Conservation (phyloP, 2,329 filamentous ascomycete genomes). For the Bipolaris victoriae region DNA sequence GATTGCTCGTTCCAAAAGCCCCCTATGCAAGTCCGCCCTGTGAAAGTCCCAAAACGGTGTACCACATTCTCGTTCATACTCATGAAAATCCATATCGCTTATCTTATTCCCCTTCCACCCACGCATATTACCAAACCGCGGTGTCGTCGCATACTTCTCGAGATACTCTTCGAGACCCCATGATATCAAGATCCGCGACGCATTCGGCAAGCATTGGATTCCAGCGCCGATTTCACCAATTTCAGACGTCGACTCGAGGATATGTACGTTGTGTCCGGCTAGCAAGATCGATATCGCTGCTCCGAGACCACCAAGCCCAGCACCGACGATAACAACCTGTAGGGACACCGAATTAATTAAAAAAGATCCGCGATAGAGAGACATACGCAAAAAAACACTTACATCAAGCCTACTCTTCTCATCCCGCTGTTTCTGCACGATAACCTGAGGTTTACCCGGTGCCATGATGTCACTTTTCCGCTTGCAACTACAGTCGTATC, state of each 20-base stretch:
- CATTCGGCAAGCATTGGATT: conserved; percentile 59
- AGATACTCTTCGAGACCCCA: conserved; percentile 57
- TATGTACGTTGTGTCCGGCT: conserved; percentile 55
- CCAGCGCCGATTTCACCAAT: conserved; percentile 60
- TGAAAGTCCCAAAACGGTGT: conserved; percentile 63
- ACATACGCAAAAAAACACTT: not conserved
- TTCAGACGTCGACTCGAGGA: conserved; percentile 56
- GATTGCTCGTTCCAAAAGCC: conserved; percentile 55
- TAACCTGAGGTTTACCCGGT: conserved; percentile 32
- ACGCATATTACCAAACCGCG: conserved; percentile 56
- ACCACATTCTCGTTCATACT: conserved; percentile 44
- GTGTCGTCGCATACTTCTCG: conserved; percentile 51
- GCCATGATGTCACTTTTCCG: conserved; percentile 31
- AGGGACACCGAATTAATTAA: not conserved
- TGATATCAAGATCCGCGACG: conserved; percentile 55
- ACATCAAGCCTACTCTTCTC: conserved; percentile 36
- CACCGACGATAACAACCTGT: conserved; percentile 60
- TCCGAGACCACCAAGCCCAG: conserved; percentile 61
- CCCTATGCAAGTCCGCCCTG: conserved; percentile 59
- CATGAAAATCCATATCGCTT: conserved; percentile 57
- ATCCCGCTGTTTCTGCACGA: conserved; percentile 36
- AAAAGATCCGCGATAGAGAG: too few relatives aligned
- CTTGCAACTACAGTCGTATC: not conserved
- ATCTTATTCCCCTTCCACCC: conserved; percentile 61
- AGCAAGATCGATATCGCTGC: conserved; percentile 57